A percentile compares a stretch with the other conserved stretches of the same genome.
Conservation (phyloP, 106 monocot genomes). For the Amphibolis antarctica region DNA sequence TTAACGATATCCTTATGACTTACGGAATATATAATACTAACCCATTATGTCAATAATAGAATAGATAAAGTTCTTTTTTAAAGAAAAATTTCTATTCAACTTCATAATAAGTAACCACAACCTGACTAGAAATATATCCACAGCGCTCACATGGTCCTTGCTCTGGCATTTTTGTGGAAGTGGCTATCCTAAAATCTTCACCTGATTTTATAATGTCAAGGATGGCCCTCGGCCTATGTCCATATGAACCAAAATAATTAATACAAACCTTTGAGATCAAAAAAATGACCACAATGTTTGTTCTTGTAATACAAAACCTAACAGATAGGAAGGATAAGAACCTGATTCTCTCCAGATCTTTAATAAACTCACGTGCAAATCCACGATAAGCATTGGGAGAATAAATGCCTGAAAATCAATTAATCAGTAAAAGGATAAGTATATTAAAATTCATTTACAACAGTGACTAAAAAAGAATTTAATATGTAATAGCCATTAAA, state of each 20-base stretch:
- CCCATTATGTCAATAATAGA: no score
- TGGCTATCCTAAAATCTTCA: constrained; percentile 87
- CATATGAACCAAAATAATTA: neutral
- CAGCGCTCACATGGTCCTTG: constrained; percentile 90
- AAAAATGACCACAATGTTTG: neutral
- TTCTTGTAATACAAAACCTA: neutral
- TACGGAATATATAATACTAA: neutral
- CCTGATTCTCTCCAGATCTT: constrained; percentile 96
- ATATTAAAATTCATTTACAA: neutral
- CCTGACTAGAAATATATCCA: constrained; percentile 99
- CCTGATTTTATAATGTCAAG: constrained; percentile 91
- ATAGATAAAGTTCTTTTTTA: no score
- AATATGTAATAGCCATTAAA: neutral
- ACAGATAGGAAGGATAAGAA: constrained; percentile 8
- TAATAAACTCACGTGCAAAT: constrained; percentile 97
- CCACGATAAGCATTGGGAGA: constrained; percentile 99
- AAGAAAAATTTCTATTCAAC: no score
- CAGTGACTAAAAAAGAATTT: neutral
- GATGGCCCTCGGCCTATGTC: constrained; percentile 75
- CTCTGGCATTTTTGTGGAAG: constrained; percentile 89
- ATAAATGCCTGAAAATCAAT: constrained; percentile 53
- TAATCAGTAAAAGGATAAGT: neutral
- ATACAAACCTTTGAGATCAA: neutral
- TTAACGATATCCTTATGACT: no score
- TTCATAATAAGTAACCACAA: constrained; percentile 10